These are phyloP conservation scores for Neltuma alba DNA, from an alignment of 306 rosid species.

Conservation along the genomic window DNA sequence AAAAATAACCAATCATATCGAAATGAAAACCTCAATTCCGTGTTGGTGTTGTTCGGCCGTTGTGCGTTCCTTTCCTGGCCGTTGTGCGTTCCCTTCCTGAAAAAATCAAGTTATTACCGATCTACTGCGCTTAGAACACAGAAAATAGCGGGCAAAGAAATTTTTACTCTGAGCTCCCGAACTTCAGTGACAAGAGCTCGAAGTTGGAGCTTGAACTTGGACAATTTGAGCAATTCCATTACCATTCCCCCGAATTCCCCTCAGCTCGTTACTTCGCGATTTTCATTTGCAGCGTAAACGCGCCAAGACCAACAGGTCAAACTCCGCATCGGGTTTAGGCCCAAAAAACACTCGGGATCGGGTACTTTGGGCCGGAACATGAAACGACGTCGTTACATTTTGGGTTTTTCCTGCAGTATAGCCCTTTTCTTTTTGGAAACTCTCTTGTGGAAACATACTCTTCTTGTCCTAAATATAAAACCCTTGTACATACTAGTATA, in stretches of 20 bases:
- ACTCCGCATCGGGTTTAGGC: neutral
- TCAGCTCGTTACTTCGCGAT: neutral
- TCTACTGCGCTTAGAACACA: neutral
- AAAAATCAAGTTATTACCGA: slow-evolving; percentile 28
- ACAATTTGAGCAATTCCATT: slow-evolving; percentile 73
- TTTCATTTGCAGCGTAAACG: slow-evolving; percentile 14
- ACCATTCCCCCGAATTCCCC: neutral
- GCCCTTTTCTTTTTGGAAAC: no score
- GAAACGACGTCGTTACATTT: slow-evolving; percentile 20
- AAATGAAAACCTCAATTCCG: slow-evolving; percentile 57
- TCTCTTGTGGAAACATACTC: no score
- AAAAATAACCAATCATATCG: neutral
- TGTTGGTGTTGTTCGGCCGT: slow-evolving; percentile 54
- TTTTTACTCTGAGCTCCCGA: slow-evolving; percentile 65
- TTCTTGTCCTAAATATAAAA: no score
- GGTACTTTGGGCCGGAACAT: neutral
- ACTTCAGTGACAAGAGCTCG: slow-evolving; percentile 64
- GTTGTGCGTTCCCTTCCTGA: slow-evolving; percentile 77
- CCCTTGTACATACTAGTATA: no score
- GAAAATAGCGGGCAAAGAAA: slow-evolving; percentile 18
- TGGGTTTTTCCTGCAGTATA: neutral
- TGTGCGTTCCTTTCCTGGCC: slow-evolving; percentile 57
- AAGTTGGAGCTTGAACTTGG: slow-evolving; percentile 80
- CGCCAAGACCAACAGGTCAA: neutral
- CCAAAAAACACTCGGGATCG: no score